Conservation (phyloP, 495 filamentous ascomycete genomes). For the Podospora anserina region DNA sequence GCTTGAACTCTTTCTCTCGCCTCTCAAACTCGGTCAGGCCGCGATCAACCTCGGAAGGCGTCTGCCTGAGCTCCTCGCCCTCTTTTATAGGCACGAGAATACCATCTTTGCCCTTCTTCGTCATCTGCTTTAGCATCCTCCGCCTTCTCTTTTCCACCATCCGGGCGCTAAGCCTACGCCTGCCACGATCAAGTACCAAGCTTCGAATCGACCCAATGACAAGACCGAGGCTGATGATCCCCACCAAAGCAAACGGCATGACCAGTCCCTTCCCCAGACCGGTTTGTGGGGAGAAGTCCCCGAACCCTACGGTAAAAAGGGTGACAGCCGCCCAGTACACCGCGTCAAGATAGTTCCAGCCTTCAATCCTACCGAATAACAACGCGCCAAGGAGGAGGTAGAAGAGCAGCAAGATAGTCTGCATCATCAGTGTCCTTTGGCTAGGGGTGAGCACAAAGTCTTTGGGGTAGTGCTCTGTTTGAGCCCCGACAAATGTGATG, state of each 20-base stretch:
- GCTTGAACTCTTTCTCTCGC: conserved; percentile 69
- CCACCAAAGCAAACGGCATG: conserved; percentile 76
- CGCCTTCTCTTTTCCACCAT: conserved; percentile 67
- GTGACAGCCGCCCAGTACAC: conserved; percentile 85
- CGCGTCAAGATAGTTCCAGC: conserved; percentile 73
- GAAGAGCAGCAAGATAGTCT: conserved; percentile 73
- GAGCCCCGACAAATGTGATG: conserved; percentile 65
- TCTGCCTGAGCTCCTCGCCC: not conserved
- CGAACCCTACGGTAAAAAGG: conserved; percentile 79
- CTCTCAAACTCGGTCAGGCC: conserved; percentile 53
- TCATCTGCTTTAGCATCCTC: conserved; percentile 51
- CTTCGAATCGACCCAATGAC: conserved; percentile 79
- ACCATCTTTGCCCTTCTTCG: conserved; percentile 45
- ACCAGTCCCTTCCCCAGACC: conserved; percentile 60
- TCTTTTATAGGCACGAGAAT: conserved; percentile 49
- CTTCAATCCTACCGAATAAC: conserved; percentile 68
- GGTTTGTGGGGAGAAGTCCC: conserved; percentile 60
- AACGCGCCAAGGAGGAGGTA: conserved; percentile 73
- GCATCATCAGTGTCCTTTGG: conserved; percentile 83
- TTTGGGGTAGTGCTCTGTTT: conserved; percentile 58
- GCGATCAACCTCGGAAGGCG: not conserved
- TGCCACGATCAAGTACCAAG: conserved; percentile 74
- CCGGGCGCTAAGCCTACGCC: conserved; percentile 63
- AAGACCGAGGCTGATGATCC: conserved; percentile 78
- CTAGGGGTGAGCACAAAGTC: conserved; percentile 69